phyloP scores from a whole-genome alignment of 2,329 filamentous ascomycete species.

The Hymenoscyphus occultus region DNA sequence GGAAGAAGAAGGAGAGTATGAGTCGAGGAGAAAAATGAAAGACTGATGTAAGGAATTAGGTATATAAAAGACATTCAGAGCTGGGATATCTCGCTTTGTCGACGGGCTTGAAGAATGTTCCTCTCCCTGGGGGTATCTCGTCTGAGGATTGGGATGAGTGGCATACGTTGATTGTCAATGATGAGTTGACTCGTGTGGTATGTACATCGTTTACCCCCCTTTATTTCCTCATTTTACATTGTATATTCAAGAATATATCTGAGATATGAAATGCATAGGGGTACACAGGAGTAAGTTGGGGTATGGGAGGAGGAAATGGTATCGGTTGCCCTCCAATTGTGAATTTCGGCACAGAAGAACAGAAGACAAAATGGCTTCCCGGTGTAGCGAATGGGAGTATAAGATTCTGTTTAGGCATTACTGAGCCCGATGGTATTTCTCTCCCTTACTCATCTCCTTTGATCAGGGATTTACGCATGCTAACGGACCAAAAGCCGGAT shows the following conservation, averaged over 20 bases:
- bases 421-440: constrained; percentile 54
- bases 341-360: constrained; percentile 57
- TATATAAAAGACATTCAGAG: constrained; percentile 32
- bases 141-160: constrained; percentile 53
- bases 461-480: too few species aligned
- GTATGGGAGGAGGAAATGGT: constrained; percentile 55
- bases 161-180: constrained; percentile 52
- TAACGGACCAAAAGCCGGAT: constrained; percentile 44
- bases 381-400: constrained; percentile 56
- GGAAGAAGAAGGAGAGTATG: background rate
- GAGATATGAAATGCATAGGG: constrained; percentile 34
- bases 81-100: constrained; percentile 36
- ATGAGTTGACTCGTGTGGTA: constrained; percentile 52
- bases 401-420: constrained; percentile 62
- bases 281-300: constrained; percentile 55
- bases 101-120: constrained; percentile 40
- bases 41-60: constrained; percentile 16
- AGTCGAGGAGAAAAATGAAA: background rate
- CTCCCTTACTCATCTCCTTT: constrained; percentile 7
- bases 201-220: background rate
- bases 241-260: background rate
- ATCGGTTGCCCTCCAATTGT: constrained; percentile 65
- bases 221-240: background rate
- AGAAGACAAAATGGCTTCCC: constrained; percentile 58
- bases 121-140: constrained; percentile 45